phyloP scores from a whole-genome alignment of 2,329 filamentous ascomycete species.

The Aureobasidium zeae region DNA sequence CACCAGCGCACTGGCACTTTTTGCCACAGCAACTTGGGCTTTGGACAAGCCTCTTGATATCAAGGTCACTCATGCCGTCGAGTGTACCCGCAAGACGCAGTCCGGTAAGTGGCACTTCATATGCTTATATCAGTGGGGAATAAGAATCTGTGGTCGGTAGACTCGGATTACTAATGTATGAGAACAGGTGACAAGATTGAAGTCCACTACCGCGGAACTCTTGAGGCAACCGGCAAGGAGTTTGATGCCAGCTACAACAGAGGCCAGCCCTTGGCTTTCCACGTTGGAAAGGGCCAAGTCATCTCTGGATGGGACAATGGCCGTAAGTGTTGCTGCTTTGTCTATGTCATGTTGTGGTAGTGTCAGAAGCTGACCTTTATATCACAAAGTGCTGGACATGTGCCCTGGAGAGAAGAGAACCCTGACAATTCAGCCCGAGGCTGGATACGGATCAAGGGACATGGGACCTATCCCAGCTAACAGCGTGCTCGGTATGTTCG shows the following conservation, averaged over 20 bases:
- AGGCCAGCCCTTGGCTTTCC: constrained; percentile 66
- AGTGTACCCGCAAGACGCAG: constrained; percentile 64
- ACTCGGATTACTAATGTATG: neutral
- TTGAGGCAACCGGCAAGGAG: constrained; percentile 56
- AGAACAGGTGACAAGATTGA: constrained; percentile 61
- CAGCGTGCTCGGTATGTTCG: constrained; percentile 60
- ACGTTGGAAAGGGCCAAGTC: constrained; percentile 71
- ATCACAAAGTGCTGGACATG: constrained; percentile 84
- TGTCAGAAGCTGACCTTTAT: neutral
- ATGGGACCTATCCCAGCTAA: constrained; percentile 82
- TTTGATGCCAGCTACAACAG: constrained; percentile 60
- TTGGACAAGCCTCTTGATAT: constrained; percentile 58
- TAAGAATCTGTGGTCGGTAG: too few relatives aligned
- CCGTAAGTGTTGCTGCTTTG: constrained; percentile 4
- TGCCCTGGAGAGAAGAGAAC: constrained; percentile 91
- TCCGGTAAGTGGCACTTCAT: constrained; percentile 27
- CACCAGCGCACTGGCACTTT: constrained; percentile 32
- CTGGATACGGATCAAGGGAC: constrained; percentile 68
- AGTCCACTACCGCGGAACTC: constrained; percentile 82
- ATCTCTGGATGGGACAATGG: constrained; percentile 97
- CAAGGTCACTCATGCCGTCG: constrained; percentile 61
- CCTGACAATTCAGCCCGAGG: constrained; percentile 80
- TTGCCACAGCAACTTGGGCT: constrained; percentile 40
- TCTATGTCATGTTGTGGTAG: neutral
- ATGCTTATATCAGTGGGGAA: neutral